A percentile compares a stretch with the other conserved stretches of the same genome.
phyloP scores from a whole-genome alignment of 2,329 filamentous ascomycete genomes.

The Verticillium nubilum region DNA sequence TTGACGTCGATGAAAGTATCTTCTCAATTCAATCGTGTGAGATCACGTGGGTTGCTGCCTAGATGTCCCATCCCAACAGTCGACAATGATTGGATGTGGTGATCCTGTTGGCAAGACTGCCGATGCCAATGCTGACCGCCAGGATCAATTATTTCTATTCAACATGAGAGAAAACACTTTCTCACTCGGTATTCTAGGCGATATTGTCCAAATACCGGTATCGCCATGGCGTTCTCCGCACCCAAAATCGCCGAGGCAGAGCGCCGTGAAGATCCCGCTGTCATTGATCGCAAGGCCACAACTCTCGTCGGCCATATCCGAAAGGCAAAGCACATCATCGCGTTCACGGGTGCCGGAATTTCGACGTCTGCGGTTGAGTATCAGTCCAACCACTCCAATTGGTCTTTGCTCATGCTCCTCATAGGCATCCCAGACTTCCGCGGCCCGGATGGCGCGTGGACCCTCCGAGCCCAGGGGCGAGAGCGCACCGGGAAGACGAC shows the following conservation, averaged over 20 bases:
- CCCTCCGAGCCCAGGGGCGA: constrained; percentile 34
- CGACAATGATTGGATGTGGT: neutral
- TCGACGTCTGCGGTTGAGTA: constrained; percentile 37
- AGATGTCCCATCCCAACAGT: neutral
- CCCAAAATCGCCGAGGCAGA: constrained; percentile 8
- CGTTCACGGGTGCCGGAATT: constrained; percentile 40
- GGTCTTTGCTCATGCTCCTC: neutral
- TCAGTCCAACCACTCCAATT: neutral
- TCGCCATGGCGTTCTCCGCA: constrained; percentile 5
- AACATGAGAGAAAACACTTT: no score
- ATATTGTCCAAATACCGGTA: neutral
- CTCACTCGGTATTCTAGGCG: no score
- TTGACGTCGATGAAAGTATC: neutral
- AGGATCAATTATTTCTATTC: neutral
- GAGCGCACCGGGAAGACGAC: constrained; percentile 22
- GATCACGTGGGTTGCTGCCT: neutral
- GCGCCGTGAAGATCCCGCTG: neutral
- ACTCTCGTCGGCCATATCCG: constrained; percentile 29
- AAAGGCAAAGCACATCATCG: constrained; percentile 38
- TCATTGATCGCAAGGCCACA: constrained; percentile 27
- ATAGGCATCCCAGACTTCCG: constrained; percentile 41
- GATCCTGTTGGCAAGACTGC: neutral
- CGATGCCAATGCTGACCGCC: neutral
- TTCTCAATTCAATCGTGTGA: neutral
- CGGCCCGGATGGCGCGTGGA: constrained; percentile 41